phyloP scores from a whole-genome alignment of 2,329 filamentous ascomycete genomes.

The Stagonosporopsis cucurbitacearum region DNA sequence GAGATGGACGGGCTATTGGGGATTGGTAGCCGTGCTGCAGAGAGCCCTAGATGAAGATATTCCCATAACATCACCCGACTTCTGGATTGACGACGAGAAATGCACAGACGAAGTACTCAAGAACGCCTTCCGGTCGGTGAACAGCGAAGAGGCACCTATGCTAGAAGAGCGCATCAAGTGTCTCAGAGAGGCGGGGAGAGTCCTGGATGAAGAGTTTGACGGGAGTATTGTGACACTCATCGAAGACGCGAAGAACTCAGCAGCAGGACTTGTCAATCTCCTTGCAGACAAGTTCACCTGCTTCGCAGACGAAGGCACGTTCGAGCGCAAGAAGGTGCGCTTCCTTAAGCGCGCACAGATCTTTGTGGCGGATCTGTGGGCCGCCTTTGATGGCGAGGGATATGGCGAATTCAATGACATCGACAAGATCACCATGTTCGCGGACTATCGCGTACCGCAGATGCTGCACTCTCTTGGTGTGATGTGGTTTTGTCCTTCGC shows the following conservation, averaged over 20 bases:
- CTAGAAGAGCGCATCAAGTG: constrained; percentile 78
- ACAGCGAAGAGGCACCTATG: constrained; percentile 85
- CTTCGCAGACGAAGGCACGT: constrained; percentile 81
- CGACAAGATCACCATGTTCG: constrained; percentile 97
- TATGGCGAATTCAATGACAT: constrained; percentile 89
- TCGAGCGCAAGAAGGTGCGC: constrained; percentile 76
- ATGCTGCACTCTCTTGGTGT: constrained; percentile 85
- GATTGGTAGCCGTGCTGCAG: constrained; percentile 84
- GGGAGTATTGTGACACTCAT: constrained; percentile 78
- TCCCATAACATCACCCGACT: constrained; percentile 85
- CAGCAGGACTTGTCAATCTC: constrained; percentile 83
- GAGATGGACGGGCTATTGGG: constrained; percentile 95
- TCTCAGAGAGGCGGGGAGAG: constrained; percentile 79
- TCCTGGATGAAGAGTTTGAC: constrained; percentile 81
- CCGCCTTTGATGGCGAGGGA: constrained; percentile 82
- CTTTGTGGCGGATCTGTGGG: constrained; percentile 94
- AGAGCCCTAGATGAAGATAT: constrained; percentile 89
- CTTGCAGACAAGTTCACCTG: constrained; percentile 82
- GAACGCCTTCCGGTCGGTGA: constrained; percentile 85
- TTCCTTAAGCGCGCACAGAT: constrained; percentile 96
- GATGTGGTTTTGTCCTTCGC: constrained; percentile 79
- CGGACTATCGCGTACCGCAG: constrained; percentile 96
- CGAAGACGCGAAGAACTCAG: constrained; percentile 75
- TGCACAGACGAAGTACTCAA: constrained; percentile 76
- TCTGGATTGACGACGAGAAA: constrained; percentile 79